phyloP scores from a whole-genome alignment of 495 filamentous ascomycete genomes.

The Penicillium pulvis region DNA sequence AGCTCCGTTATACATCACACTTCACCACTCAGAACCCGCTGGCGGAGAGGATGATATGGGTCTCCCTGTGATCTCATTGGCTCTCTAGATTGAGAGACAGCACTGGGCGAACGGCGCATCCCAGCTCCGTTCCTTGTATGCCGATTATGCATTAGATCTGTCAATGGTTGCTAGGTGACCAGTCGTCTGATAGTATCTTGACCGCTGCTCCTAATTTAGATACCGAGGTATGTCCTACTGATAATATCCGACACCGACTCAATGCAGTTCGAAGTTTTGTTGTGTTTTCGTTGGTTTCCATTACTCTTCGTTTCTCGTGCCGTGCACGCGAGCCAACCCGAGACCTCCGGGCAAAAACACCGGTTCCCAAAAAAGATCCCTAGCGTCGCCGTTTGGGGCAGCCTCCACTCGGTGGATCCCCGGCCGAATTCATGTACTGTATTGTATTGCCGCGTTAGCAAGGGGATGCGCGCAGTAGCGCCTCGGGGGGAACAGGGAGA shows the following conservation, averaged over 20 bases:
- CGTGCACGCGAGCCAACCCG: conserved; percentile 20
- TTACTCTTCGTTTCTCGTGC: not conserved
- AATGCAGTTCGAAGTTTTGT: conserved; percentile 9
- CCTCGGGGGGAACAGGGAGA: conserved; percentile 23
- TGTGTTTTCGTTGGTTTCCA: not conserved
- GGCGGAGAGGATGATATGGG: conserved; percentile 21
- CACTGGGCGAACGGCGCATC: conserved; percentile 9
- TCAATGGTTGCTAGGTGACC: conserved; percentile 35
- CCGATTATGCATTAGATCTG: conserved; percentile 24
- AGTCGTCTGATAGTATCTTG: conserved; percentile 14
- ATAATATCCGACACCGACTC: not conserved
- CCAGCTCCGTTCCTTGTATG: not conserved
- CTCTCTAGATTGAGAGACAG: not conserved
- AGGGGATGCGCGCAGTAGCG: conserved; percentile 29
- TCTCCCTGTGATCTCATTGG: conserved; percentile 8
- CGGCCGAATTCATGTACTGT: conserved; percentile 19
- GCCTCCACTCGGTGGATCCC: conserved; percentile 16
- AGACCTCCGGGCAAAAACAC: conserved; percentile 25
- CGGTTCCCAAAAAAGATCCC: conserved; percentile 37
- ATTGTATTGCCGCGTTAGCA: not conserved
- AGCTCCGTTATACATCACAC: not conserved
- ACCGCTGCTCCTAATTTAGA: conserved; percentile 20
- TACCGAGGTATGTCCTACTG: not conserved
- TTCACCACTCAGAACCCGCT: conserved; percentile 7
- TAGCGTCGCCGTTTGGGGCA: conserved; percentile 41